A percentile compares a stretch with the other conserved stretches of the same genome.
phyloP scores from a whole-genome alignment of 768 basidiomycete species.

The Boletus reticuloceps region DNA sequence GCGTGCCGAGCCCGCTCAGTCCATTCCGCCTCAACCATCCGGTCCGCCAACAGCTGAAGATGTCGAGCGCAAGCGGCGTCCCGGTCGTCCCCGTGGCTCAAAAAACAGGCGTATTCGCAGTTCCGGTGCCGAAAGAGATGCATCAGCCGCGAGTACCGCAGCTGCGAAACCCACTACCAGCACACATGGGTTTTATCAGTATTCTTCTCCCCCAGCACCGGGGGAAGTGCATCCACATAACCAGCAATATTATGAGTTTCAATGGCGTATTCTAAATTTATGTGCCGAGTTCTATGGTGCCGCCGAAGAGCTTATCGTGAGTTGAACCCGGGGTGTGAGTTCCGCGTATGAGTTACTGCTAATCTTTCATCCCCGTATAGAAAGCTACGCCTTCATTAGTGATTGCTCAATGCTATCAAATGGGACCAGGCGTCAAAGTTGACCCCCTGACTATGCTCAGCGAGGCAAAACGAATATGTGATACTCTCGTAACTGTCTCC shows the following conservation, averaged over 20 bases:
- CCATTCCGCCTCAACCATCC: conserved; percentile 23
- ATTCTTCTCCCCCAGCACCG: conserved; percentile 39
- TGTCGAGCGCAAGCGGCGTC: conserved; percentile 60
- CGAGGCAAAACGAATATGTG: conserved; percentile 77
- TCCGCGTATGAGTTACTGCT: conserved; percentile 6
- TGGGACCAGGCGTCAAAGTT: conserved; percentile 64
- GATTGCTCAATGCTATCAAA: conserved; percentile 77
- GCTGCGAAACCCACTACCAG: conserved; percentile 30
- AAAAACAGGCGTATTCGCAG: conserved; percentile 61
- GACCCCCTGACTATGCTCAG: conserved; percentile 72
- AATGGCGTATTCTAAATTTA: conserved; percentile 79
- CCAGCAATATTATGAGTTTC: conserved; percentile 82
- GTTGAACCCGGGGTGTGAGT: conserved; percentile 30
- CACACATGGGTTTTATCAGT: conserved; percentile 45
- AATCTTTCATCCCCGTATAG: conserved; percentile 23
- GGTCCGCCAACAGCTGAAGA: conserved; percentile 27
- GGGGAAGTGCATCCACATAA: conserved; percentile 59
- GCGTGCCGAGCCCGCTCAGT: conserved; percentile 25
- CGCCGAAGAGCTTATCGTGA: conserved; percentile 78
- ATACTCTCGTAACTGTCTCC: conserved; percentile 55
- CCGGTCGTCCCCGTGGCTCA: conserved; percentile 77
- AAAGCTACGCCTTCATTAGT: conserved; percentile 65
- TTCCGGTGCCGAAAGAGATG: conserved; percentile 28
- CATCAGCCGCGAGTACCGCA: conserved; percentile 8
- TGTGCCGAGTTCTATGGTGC: conserved; percentile 86